Percentiles rank a stretch among this genome's conserved stretches.
phyloP scores from a whole-genome alignment of 2,329 filamentous ascomycete species.

The Stachybotrys elegans region DNA sequence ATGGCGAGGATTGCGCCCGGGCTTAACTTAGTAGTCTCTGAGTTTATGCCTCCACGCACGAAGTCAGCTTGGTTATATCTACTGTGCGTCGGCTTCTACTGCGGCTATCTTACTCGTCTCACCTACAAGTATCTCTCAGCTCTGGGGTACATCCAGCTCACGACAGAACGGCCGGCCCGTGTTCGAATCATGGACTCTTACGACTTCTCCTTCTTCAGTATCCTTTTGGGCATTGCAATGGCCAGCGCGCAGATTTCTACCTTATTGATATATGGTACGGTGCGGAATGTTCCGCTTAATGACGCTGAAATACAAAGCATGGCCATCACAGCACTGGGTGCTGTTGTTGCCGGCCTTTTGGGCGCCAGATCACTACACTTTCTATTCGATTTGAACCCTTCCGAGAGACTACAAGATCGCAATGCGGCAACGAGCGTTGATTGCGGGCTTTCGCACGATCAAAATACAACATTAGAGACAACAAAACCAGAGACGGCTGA shows the following conservation, averaged over 20 bases:
- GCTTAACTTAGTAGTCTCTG: not conserved
- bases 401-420: not conserved
- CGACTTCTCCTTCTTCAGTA: constrained; percentile 3
- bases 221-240: constrained; percentile 3
- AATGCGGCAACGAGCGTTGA: not conserved
- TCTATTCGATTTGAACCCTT: not conserved
- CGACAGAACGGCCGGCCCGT: not conserved
- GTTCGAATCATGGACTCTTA: not conserved
- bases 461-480: not conserved
- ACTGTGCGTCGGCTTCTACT: not conserved
- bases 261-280: not conserved
- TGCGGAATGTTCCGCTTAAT: not conserved
- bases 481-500: not conserved
- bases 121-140: not conserved
- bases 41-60: not conserved
- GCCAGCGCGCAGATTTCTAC: not conserved
- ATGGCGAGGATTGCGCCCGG: not conserved
- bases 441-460: not conserved
- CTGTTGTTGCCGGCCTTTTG: not conserved
- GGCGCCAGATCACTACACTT: constrained; percentile 1
- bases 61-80: not conserved
- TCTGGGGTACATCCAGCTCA: not conserved
- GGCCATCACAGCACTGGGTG: constrained; percentile 1
- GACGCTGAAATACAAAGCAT: not conserved
- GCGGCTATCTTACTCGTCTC: not conserved